phyloP scores from a whole-genome alignment of 495 filamentous ascomycete genomes.

The Talaromyces proteolyticus region DNA sequence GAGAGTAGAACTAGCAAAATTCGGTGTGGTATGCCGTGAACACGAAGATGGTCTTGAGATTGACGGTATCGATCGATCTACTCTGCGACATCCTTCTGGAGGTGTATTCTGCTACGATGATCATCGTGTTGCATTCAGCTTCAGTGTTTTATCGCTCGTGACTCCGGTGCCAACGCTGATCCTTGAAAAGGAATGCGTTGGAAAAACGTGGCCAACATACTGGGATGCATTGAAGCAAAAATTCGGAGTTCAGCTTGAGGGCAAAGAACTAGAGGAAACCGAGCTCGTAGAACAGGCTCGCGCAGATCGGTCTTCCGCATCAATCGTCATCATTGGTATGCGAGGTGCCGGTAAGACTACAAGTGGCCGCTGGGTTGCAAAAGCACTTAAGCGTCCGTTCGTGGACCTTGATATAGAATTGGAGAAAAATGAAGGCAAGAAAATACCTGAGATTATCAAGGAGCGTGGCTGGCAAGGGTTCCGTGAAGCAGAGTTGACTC shows the following conservation, averaged over 20 bases:
- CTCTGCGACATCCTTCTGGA: constrained; percentile 53
- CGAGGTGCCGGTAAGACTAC: constrained; percentile 96
- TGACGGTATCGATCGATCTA: constrained; percentile 57
- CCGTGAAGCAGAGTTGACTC: constrained; percentile 68
- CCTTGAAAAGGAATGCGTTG: constrained; percentile 84
- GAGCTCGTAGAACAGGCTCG: constrained; percentile 17
- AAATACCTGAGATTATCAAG: constrained; percentile 81
- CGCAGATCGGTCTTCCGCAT: constrained; percentile 40
- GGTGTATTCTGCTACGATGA: constrained; percentile 95
- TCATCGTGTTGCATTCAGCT: constrained; percentile 97
- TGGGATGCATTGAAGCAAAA: constrained; percentile 81
- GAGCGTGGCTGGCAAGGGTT: constrained; percentile 84
- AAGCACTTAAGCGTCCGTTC: constrained; percentile 67
- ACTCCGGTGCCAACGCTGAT: constrained; percentile 73
- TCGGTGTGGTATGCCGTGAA: constrained; percentile 81
- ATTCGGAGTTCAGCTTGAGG: constrained; percentile 69
- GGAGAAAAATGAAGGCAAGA: constrained; percentile 62
- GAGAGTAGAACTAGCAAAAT: constrained; percentile 95
- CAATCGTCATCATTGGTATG: constrained; percentile 96
- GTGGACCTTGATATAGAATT: constrained; percentile 85
- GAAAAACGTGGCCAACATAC: constrained; percentile 99
- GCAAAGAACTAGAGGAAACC: constrained; percentile 55
- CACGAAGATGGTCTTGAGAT: constrained; percentile 91
- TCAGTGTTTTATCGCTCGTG: constrained; percentile 79
- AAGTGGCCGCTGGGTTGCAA: constrained; percentile 74